phyloP scores from a whole-genome alignment of 2,329 filamentous ascomycete genomes.

The Trichoderma citrinoviride region DNA sequence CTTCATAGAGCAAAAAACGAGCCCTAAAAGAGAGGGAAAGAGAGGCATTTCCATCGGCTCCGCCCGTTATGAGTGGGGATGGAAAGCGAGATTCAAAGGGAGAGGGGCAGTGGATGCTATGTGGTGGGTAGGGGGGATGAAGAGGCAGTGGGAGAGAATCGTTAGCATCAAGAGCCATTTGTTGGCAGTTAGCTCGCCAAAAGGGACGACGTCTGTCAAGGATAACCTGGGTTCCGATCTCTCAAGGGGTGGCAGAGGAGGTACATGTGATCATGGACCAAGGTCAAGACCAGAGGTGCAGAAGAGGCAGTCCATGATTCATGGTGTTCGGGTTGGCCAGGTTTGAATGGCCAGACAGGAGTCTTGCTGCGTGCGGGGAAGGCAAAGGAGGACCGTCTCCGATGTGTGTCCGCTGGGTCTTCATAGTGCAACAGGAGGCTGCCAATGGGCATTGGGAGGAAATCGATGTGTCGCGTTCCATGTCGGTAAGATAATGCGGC shows the following conservation, averaged over 20 bases:
- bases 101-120: constrained; percentile 6
- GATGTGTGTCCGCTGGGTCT: constrained; percentile 16
- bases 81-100: not conserved
- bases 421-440: constrained; percentile 1
- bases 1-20: not conserved
- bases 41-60: constrained; percentile 2
- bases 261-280: constrained; percentile 12
- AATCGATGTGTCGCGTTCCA: constrained; percentile 18
- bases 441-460: not conserved
- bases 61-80: constrained; percentile 16
- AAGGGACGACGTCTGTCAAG: not conserved
- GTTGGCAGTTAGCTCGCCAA: constrained; percentile 10
- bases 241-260: constrained; percentile 2
- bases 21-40: constrained; percentile 3
- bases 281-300: not conserved
- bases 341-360: not conserved
- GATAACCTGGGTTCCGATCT: constrained; percentile 5
- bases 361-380: constrained; percentile 17
- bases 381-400: constrained; percentile 4
- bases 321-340: not conserved
- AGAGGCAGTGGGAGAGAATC: not conserved
- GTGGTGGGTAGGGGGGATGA: constrained; percentile 3
- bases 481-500: constrained; percentile 12
- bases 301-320: not conserved
- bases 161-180: not conserved